Evolutionary conservation across 768 basidiomycete species (phyloP), one percentile per base, ranked within the genome.

Genomic region (Leccinum subgranulosum): DNA sequence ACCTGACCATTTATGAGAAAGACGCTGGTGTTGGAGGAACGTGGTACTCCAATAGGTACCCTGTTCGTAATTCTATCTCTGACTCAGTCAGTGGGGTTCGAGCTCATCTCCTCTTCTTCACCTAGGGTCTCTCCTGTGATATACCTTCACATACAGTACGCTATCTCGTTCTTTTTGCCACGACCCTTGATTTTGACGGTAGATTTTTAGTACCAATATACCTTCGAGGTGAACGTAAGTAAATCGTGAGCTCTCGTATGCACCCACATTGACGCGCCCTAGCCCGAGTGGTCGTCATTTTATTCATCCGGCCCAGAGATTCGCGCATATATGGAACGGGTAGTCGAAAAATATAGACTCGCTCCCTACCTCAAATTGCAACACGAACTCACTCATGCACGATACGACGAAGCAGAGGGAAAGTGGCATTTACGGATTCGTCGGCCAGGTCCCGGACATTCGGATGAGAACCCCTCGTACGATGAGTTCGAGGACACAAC

Each of bases 271-370:
- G 25, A 45, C 11, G 23, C 17, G 29, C 3, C 10, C 39, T 41
- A 41, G 39, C 39, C 39, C 39, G n/a, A 41, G 36, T 86, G 85
- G 85, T 84, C 83, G 1, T 69, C 79, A 5, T 85, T 82, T 70
- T 86, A 86, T 57, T 77, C 84, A 4, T 73, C 81, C 6, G 84
- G 84, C 3, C 68, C 76, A 5, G 85, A 89, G 66, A 87, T 89
- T 31, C 79, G 72, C 23, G 68, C 71, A 6, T 84, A 87, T 63
- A 64, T 87, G 21, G 72, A 82, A 56, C 68, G 71, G 25, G 75
- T 85, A n/a, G 84, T 80, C 17, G 80, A 82, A 39, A 84, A 82
- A 64, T 85, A 83, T 66, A 74, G 81, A 53, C 74, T 88, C 27
- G 66, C 72, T 55, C 75, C 73, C 7, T 81, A 80, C 67, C 81